Evolutionary conservation across 768 basidiomycete species (phyloP).

Genomic region (Leccinum rimulosum): DNA sequence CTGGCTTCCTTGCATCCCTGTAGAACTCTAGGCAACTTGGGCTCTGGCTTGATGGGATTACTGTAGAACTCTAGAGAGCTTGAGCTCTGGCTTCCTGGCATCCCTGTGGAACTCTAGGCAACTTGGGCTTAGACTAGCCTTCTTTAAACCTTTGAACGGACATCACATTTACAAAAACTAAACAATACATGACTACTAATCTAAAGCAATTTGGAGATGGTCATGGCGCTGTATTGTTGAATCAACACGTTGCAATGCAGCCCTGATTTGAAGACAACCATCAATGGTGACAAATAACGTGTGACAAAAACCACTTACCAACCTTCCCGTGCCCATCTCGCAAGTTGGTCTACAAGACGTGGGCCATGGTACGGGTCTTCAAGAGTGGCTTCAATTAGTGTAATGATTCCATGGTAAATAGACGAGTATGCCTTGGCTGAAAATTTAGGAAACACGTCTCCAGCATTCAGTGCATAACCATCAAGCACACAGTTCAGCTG

Average conservation of each 20-base stretch:
- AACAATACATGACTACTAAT: neutral
- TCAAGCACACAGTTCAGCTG: neutral
- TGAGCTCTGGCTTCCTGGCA: neutral
- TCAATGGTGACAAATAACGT: neutral
- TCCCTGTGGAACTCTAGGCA: too few relatives aligned
- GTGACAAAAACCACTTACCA: neutral
- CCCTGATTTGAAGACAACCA: neutral
- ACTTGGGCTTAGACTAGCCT: neutral
- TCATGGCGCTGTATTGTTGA: neutral
- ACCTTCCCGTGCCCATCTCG: neutral
- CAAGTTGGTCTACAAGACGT: neutral
- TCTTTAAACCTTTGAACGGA: neutral
- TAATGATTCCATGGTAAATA: neutral
- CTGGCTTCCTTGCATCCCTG: too few relatives aligned
- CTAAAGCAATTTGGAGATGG: neutral
- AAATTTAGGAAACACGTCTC: neutral
- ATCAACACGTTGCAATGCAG: neutral
- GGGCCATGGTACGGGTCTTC: neutral
- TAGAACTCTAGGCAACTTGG: too few relatives aligned
- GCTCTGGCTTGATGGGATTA: too few relatives aligned
- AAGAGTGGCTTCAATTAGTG: neutral
- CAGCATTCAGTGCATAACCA: neutral
- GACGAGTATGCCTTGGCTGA: neutral
- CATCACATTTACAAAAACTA: neutral
- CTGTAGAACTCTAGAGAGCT: neutral